Base-by-base conservation (phyloP, 106 monocot genomes). In the Dendrobium nobile region DNA sequence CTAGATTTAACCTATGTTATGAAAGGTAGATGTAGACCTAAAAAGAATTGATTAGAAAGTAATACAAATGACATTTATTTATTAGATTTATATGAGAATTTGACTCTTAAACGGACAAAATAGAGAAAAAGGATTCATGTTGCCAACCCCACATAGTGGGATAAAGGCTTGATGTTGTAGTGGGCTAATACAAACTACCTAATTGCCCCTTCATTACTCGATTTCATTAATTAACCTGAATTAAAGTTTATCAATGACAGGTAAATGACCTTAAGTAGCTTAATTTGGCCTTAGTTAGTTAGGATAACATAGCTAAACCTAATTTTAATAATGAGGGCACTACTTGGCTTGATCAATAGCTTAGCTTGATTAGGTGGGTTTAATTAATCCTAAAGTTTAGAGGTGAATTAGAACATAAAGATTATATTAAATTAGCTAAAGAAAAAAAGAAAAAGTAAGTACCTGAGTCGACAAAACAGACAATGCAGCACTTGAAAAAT, bases 391-490 rank as follows among this genome's bases (percentile, higher is more conserved):
- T 22, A 7, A 61, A 22, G 61, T 61, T 61, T 22, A 22, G 20
- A 8, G n/a, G n/a, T n/a, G n/a, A 61, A 61, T 20, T 3, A 22
- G 8, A 61, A 22, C 61, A 61, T 61, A 5, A 22, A 24, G 61
- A 61, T 61, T 1, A 61, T 24, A n/a, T 61, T 61, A 61, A 22
- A 61, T 4, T 7, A 61, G 22, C 1, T 0, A n/a, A n/a, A 61
- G 6, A 61, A 22, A 61, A 70, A n/a, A n/a, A 61, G 6, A 61
- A 22, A 61, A 70, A 70, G 2, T 17, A 70, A 70, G 33, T 54
- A 94, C 97, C 95, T 98, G 97, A 80, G 97, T 95, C 41, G 97
- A 98, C 26, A 98, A 75, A 22, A 95, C 97, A 42, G 94, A 92
- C 6, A 98, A 72, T 75, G 90, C 91, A 40, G 97, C 97, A 88